phyloP scores from a whole-genome alignment of 345 rosid species.

The Carallia pectinifolia region DNA sequence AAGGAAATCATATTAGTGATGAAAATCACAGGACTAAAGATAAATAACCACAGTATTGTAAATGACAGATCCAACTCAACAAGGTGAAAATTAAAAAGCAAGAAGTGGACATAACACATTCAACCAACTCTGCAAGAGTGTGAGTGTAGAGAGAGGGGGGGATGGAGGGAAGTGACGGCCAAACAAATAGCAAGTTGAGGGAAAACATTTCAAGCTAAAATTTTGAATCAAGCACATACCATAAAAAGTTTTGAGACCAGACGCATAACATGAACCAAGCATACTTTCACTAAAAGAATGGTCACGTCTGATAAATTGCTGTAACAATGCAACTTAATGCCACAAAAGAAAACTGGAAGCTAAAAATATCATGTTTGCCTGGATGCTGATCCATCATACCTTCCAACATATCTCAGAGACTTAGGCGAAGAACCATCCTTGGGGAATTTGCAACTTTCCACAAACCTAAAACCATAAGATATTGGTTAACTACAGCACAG shows the following conservation, averaged over 20 bases:
- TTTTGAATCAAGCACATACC: background rate
- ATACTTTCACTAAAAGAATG: no score
- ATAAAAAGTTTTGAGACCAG: background rate
- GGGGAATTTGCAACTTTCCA: constrained; percentile 96
- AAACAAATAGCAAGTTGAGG: background rate
- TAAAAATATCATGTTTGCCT: background rate
- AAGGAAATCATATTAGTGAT: background rate
- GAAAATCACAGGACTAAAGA: background rate
- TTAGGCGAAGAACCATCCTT: constrained; percentile 77
- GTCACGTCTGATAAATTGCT: background rate
- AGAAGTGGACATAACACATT: background rate
- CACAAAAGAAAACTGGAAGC: background rate
- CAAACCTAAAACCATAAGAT: constrained; percentile 49
- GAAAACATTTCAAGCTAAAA: background rate
- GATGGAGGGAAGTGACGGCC: no score
- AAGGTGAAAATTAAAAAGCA: background rate
- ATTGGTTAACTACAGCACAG: constrained; percentile 8
- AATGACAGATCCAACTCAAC: no score
- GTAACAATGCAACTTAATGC: background rate
- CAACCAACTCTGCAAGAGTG: background rate
- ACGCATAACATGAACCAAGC: background rate
- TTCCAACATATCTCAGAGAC: constrained; percentile 93
- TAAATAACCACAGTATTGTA: background rate
- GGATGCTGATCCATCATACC: constrained; percentile 42
- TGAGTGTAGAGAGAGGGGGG: background rate